These are phyloP conservation scores for Antitrichia curtipendula DNA, from an alignment of 225 moss, liverwort and hornwort genomes.

Conservation along the genomic window DNA sequence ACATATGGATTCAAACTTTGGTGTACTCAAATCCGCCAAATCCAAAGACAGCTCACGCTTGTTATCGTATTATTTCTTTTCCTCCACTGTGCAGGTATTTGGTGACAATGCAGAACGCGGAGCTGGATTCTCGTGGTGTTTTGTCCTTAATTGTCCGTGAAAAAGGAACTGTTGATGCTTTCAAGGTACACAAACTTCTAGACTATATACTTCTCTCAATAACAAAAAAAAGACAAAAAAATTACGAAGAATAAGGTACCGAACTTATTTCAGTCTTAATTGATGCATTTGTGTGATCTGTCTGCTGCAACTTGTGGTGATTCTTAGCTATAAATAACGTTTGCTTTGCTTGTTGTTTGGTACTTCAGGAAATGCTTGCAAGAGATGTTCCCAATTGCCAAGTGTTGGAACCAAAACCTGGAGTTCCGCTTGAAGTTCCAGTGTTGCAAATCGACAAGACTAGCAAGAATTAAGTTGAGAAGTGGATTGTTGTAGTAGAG, in stretches of 20 bases:
- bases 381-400: constrained; percentile 39
- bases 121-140: constrained; percentile 56
- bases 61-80: background rate
- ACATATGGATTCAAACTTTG: too few species aligned
- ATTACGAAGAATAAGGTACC: background rate
- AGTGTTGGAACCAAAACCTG: constrained; percentile 63
- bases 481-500: background rate
- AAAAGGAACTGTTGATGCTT: constrained; percentile 52
- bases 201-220: background rate
- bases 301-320: background rate
- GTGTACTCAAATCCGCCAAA: too few species aligned
- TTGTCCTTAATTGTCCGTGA: constrained; percentile 46
- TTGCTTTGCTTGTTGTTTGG: background rate
- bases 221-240: background rate
- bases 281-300: background rate
- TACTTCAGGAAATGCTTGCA: constrained; percentile 42
- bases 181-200: constrained; percentile 36
- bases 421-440: constrained; percentile 52
- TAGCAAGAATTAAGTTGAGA: background rate
- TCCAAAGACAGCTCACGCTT: background rate
- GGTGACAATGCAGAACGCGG: constrained; percentile 87
- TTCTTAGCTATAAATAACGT: background rate
- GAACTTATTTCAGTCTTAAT: background rate
- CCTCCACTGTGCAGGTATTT: constrained; percentile 38
- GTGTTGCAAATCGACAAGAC: background rate